Evolutionary conservation across 768 basidiomycete genomes (phyloP), one percentile per base, ranked within the genome.

Genomic region (Hericium alpestre): DNA sequence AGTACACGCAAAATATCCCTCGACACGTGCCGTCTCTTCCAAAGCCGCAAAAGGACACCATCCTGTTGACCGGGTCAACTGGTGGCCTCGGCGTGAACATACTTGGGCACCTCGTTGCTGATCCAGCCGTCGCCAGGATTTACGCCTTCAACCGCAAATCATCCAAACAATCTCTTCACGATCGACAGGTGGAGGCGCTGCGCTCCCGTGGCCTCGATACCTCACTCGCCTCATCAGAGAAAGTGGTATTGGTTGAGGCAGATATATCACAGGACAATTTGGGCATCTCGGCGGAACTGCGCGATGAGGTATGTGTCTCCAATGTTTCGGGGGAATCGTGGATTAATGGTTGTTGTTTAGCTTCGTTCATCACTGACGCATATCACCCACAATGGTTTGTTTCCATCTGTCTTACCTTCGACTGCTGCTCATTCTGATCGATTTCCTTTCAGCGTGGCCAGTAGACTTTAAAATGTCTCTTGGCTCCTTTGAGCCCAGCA

Each of bases 221-320:
- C 4, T 16, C 16, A 6, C n/a, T 64, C 6, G 38, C 65, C 20
- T 27, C 58, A 2, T 62, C 59, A 7, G 11, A 41, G 22, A 67
- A 66, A 58, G 40, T 66, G 7, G 52, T 62, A 16, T 59, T 59
- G 38, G 38, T 67, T 25, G 65, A 64, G 50, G 66, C 62, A 37
- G 61, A 65, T 38, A 38, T 64, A 20, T 53, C 32, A 20, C 27
- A 23, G 27, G 55, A 58, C 2, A 13, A 18, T 22, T 54, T 65
- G 25, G 57, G 53, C 10, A 23, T 66, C 3, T 39, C 32, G 4
- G 46, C 43, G 12, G 43, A 43, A 15, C 12, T 61, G 40, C 63
- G 59, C 43, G 39, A 37, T 27, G 64, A 64, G 32, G 51, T 46
- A 11, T 15, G 43, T 22, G 12, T 46, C 12, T 22, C 22, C 7